Percentiles rank a stretch among this genome's conserved stretches.
phyloP scores from a whole-genome alignment of 306 rosid genomes.

The Quercus cerris region DNA sequence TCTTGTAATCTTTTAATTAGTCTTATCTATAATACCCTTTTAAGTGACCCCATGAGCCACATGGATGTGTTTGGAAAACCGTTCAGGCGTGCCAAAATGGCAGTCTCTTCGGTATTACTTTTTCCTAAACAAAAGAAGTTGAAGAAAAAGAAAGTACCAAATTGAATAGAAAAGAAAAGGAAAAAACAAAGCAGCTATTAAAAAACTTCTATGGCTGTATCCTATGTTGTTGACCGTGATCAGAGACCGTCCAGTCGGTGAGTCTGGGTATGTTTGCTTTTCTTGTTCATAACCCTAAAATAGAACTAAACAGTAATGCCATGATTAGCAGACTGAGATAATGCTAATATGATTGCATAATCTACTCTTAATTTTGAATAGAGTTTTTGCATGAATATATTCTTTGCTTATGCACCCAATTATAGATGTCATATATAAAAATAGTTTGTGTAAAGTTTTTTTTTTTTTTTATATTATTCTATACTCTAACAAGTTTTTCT shows the following conservation, averaged over 20 bases:
- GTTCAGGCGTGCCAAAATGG: slow-evolving; percentile 2
- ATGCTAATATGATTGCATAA: neutral
- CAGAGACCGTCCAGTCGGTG: neutral
- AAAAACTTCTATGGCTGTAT: neutral
- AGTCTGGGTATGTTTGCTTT: neutral
- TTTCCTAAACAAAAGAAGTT: neutral
- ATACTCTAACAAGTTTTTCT: too few species aligned
- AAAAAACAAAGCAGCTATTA: neutral
- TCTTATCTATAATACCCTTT: neutral
- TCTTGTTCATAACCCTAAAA: neutral
- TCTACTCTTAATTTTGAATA: neutral
- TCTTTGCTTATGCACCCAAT: too few species aligned
- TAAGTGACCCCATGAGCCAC: slow-evolving; percentile 22
- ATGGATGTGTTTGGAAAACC: slow-evolving; percentile 13
- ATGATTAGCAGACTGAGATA: neutral
- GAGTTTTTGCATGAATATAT: neutral
- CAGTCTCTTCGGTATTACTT: neutral
- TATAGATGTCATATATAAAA: too few species aligned
- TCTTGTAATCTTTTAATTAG: neutral
- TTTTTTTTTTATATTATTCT: too few species aligned
- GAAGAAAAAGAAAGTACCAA: neutral
- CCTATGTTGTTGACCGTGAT: neutral
- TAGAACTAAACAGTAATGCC: neutral
- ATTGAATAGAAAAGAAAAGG: too few species aligned
- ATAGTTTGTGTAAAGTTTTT: too few species aligned